Conservation (phyloP, 768 basidiomycete genomes). For the Lyophyllum shimeji region DNA sequence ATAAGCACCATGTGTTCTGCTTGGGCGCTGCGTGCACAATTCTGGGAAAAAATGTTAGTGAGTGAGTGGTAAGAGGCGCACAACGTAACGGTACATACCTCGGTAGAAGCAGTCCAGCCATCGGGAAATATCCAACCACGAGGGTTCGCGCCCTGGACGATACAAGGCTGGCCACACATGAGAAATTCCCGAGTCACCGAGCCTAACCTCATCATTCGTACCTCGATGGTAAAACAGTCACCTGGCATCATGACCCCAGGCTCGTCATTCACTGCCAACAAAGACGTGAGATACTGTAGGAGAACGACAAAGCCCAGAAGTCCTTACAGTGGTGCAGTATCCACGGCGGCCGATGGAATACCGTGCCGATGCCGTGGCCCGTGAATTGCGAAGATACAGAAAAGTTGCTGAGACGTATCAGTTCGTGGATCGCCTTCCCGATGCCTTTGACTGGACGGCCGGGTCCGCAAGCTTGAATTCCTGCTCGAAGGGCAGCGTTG, state of each 20-base stretch:
- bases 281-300: too few species aligned
- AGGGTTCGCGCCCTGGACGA: constrained; percentile 75
- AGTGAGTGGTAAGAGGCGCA: not conserved
- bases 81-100: constrained; percentile 42
- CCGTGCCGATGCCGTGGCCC: constrained; percentile 85
- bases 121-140: constrained; percentile 81
- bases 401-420: constrained; percentile 42
- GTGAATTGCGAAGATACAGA: constrained; percentile 72
- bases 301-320: not conserved
- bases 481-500: constrained; percentile 62
- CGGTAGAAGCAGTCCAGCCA: constrained; percentile 91
- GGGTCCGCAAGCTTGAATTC: constrained; percentile 75
- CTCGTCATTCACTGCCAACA: constrained; percentile 69
- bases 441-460: constrained; percentile 68
- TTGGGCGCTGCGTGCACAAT: constrained; percentile 80
- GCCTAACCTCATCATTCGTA: constrained; percentile 22
- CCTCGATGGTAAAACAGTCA: constrained; percentile 94
- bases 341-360: constrained; percentile 83
- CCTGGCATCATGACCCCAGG: constrained; percentile 81
- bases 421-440: constrained; percentile 64
- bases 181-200: not conserved
- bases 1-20: constrained; percentile 89
- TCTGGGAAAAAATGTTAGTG: constrained; percentile 37
- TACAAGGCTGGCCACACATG: constrained; percentile 50
- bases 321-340: constrained; percentile 73